Conservation (phyloP, 139 green algal species). For the Mesostigma viride region DNA sequence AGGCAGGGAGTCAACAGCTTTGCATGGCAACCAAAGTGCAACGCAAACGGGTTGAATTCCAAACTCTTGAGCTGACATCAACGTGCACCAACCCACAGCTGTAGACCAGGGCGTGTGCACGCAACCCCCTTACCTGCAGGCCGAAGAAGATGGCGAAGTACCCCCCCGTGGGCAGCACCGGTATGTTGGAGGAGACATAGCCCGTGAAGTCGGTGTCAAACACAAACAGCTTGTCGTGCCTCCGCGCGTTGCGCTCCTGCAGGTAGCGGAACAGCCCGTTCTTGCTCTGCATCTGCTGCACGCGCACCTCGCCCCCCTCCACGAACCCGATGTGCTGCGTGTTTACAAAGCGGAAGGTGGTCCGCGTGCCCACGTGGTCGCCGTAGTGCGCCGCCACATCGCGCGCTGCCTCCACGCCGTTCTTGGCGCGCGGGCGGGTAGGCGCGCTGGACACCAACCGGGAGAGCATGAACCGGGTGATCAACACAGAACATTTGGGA, state of each 20-base stretch:
- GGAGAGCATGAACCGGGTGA: too few relatives aligned
- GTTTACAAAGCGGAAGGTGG: slow-evolving; percentile 28
- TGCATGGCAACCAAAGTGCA: too few relatives aligned
- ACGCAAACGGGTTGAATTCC: too few relatives aligned
- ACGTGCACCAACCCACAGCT: too few relatives aligned
- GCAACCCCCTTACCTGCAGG: slow-evolving; percentile 24
- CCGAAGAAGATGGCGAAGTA: slow-evolving; percentile 26
- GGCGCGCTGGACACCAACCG: too few relatives aligned
- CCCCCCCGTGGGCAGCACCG: slow-evolving; percentile 21
- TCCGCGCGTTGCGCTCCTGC: slow-evolving; percentile 3
- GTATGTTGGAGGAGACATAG: slow-evolving; percentile 31
- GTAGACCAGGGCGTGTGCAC: too few relatives aligned
- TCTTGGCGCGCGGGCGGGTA: too few relatives aligned
- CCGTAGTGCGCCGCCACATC: too few relatives aligned
- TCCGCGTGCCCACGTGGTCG: slow-evolving; percentile 5
- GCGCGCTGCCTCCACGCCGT: too few relatives aligned
- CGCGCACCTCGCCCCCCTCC: slow-evolving; percentile 22
- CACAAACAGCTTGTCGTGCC: slow-evolving; percentile 11
- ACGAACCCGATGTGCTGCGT: slow-evolving; percentile 21
- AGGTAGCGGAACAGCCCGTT: slow-evolving; percentile 25
- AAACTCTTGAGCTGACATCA: too few relatives aligned
- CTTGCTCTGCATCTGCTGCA: slow-evolving; percentile 30
- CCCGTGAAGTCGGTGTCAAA: slow-evolving; percentile 29
- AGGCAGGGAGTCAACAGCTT: too few relatives aligned
- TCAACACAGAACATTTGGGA: too few relatives aligned